Percentiles rank a stretch among this genome's conserved stretches.
Evolutionary conservation across 805 yeast species (phyloP).

Genomic region (Monosporozyma siamensis): DNA sequence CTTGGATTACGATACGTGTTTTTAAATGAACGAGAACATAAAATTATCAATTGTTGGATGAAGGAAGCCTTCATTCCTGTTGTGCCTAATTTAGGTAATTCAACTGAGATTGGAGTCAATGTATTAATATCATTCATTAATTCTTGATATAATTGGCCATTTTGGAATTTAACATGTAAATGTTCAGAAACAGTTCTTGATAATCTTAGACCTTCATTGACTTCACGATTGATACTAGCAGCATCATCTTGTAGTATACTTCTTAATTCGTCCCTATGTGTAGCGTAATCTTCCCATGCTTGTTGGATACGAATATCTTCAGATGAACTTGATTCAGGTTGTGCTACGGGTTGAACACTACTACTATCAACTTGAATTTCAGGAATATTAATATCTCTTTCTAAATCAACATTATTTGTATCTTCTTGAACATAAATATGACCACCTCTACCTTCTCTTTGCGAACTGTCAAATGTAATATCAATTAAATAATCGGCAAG

Average conservation of each 20-base stretch:
- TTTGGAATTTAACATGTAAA: constrained; percentile 26
- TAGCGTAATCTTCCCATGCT: constrained; percentile 83
- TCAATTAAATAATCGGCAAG: constrained; percentile 91
- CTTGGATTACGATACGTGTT: constrained; percentile 89
- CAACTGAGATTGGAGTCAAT: not conserved
- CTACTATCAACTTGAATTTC: not conserved
- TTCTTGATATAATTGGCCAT: constrained; percentile 27
- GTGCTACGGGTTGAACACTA: not conserved
- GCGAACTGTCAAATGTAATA: constrained; percentile 55
- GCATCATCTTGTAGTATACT: constrained; percentile 18
- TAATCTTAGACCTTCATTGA: not conserved
- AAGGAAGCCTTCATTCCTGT: constrained; percentile 39
- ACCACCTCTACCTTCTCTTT: constrained; percentile 5
- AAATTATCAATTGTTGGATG: constrained; percentile 55
- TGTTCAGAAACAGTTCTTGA: constrained; percentile 7
- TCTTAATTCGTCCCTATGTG: constrained; percentile 63
- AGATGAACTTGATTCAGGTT: constrained; percentile 35
- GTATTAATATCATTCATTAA: constrained; percentile 27
- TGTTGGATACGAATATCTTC: constrained; percentile 32
- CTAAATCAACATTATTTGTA: constrained; percentile 1
- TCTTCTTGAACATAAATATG: not conserved
- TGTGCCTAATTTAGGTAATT: not conserved
- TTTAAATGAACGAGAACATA: constrained; percentile 81
- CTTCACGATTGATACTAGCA: constrained; percentile 10
- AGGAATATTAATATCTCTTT: constrained; percentile 1